These are phyloP conservation scores for Rhynchosporium agropyri DNA, from an alignment of 2,329 filamentous ascomycete species.

Conservation along the genomic window DNA sequence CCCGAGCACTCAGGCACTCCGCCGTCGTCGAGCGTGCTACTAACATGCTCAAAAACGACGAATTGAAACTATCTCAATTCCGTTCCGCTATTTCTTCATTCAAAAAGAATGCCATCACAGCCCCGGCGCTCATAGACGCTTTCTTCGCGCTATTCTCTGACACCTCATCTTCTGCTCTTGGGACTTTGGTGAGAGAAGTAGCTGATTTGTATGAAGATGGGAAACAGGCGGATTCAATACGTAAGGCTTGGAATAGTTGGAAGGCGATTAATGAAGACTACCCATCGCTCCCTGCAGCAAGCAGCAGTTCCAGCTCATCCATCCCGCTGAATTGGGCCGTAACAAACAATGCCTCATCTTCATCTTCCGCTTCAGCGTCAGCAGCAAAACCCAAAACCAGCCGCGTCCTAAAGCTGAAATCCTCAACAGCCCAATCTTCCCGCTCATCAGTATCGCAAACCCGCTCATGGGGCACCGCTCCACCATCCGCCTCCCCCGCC, in stretches of 20 bases:
- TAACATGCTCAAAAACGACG: constrained; percentile 77
- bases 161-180: constrained; percentile 76
- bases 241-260: constrained; percentile 93
- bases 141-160: constrained; percentile 85
- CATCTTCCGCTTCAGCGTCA: not conserved
- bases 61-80: constrained; percentile 75
- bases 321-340: constrained; percentile 41
- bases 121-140: constrained; percentile 78
- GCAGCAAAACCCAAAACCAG: constrained; percentile 50
- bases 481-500: constrained; percentile 41
- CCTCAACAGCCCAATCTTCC: constrained; percentile 68
- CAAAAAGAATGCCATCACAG: constrained; percentile 67
- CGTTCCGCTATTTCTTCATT: constrained; percentile 79
- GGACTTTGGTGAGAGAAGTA: constrained; percentile 87
- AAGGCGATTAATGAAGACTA: constrained; percentile 96
- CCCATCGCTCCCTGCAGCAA: constrained; percentile 78
- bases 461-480: constrained; percentile 57
- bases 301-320: constrained; percentile 52
- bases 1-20: constrained; percentile 76
- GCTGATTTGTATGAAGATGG: constrained; percentile 90
- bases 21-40: constrained; percentile 85
- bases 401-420: constrained; percentile 67
- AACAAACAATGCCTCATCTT: constrained; percentile 26
- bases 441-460: constrained; percentile 59
- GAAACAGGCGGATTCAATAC: constrained; percentile 69